A percentile compares a stretch with the other conserved stretches of the same genome.
These are phyloP conservation scores for Wolfiporia cocos DNA, from an alignment of 1,284 basidiomycete species.

Conservation along the genomic window DNA sequence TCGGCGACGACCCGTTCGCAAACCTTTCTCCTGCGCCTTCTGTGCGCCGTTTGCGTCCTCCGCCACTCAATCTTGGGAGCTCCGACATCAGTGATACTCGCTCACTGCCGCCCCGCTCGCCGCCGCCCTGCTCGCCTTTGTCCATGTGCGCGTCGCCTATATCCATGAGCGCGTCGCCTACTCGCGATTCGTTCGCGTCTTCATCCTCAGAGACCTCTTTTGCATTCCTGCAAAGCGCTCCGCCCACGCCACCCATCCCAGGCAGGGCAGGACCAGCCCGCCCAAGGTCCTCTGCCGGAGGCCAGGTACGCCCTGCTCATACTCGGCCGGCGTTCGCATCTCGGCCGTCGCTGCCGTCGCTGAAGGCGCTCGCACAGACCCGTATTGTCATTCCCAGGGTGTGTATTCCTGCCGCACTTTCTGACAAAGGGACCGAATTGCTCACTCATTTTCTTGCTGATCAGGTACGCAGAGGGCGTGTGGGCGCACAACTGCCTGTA, in stretches of 20 bases:
- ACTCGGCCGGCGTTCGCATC: constrained; percentile 51
- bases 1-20: constrained; percentile 71
- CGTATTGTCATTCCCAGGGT: constrained; percentile 55
- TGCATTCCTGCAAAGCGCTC: constrained; percentile 12
- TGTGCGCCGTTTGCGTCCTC: constrained; percentile 13
- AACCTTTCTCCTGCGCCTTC: constrained; percentile 34
- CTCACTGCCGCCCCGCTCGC: constrained; percentile 19
- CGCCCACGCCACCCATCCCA: constrained; percentile 19
- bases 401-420: constrained; percentile 12
- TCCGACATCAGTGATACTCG: constrained; percentile 3
- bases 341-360: constrained; percentile 62
- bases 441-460: constrained; percentile 1
- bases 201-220: constrained; percentile 2
- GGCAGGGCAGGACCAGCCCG: constrained; percentile 16
- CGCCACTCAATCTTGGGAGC: constrained; percentile 17
- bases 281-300: constrained; percentile 30
- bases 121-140: no score
- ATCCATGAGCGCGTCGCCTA: constrained; percentile 1
- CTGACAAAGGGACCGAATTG: constrained; percentile 11
- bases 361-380: constrained; percentile 51
- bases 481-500: constrained; percentile 20
- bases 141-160: constrained; percentile 10
- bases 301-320: constrained; percentile 44
- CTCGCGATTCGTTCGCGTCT: constrained; percentile 6
- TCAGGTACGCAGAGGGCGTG: constrained; percentile 18